Evolutionary conservation across 306 rosid genomes (phyloP).

Genomic region (Sechiopsis laciniata): DNA sequence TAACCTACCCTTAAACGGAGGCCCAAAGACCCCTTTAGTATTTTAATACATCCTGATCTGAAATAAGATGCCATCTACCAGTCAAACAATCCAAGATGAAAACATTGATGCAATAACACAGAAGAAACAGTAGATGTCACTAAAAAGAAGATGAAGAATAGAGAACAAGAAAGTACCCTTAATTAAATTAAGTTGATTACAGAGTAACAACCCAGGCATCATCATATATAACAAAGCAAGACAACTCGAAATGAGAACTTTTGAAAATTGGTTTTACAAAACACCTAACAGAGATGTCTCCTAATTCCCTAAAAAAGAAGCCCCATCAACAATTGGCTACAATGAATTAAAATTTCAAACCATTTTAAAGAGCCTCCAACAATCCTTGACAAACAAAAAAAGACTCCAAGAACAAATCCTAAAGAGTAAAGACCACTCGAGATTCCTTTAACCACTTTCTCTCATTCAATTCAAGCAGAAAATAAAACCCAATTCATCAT

Average conservation of each 20-base stretch:
- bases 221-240: background rate
- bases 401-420: conserved; percentile 8
- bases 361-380: conserved; percentile 3
- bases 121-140: background rate
- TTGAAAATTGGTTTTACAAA: background rate
- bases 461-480: background rate
- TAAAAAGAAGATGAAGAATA: background rate
- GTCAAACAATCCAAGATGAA: background rate
- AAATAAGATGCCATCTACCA: background rate
- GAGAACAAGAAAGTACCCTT: background rate
- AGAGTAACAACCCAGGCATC: background rate
- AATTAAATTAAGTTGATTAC: background rate
- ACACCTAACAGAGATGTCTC: background rate
- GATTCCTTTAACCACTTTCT: background rate
- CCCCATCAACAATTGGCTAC: background rate
- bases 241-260: background rate
- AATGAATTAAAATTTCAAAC: background rate
- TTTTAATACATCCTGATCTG: background rate
- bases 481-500: background rate
- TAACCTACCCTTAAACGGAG: too few species aligned
- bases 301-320: background rate
- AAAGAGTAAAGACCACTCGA: conserved; percentile 3
- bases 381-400: background rate
- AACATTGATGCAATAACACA: background rate
- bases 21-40: too few species aligned